Base-by-base conservation (phyloP, 2,329 filamentous ascomycete genomes). In the Zarea fungicola region DNA sequence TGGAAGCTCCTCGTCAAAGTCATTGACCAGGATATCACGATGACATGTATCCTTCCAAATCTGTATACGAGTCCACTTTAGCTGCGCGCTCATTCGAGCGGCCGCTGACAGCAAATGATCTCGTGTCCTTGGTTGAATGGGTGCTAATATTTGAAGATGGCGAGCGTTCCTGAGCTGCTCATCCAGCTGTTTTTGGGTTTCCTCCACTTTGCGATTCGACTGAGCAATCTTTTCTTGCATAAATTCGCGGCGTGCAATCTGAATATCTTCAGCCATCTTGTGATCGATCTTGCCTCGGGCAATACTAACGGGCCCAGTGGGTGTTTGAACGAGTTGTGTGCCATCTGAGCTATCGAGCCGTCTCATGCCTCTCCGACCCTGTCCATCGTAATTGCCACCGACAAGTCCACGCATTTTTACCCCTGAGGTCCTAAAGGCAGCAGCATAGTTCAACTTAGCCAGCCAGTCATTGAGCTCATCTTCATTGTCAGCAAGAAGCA, bases 381-480 rank as follows among this genome's bases (percentile, higher is more conserved):
- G 89, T 3, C 87, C 89, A 60, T 96, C 89, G 59, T 95, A 93
- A 57, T 85, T 84, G 6, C 85, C 86, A 11, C 88, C 90, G 45
- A 93, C 78, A 49, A 96, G 85, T 19, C 90, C 91, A 57, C 92
- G 81, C 76, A 96, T 95, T 36, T 89, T 81, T 6, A 97, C 89
- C 11, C 92, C 91, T 6, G 91, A 89, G 1, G 90, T 95, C 57
- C 89, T 81, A 65, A 97, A 97, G 1, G 93, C 89, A 8, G 93
- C 91, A 28, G 92, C 92, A 63, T 97, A 97, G 64, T 99, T 99
- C 52, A 99, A 78, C 61, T 96, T 93, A 7, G 87, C 88, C 23
- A 99, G 74, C 93, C 93, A 99, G 62, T 99, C 93, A 60, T 96
- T 95, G 77, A 95, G 84, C 59, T 99, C 93, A 1, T 81, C 75